Evolutionary conservation across 192 early-diverging fungal genomes (phyloP).

Genomic region (Backusella luteola): DNA sequence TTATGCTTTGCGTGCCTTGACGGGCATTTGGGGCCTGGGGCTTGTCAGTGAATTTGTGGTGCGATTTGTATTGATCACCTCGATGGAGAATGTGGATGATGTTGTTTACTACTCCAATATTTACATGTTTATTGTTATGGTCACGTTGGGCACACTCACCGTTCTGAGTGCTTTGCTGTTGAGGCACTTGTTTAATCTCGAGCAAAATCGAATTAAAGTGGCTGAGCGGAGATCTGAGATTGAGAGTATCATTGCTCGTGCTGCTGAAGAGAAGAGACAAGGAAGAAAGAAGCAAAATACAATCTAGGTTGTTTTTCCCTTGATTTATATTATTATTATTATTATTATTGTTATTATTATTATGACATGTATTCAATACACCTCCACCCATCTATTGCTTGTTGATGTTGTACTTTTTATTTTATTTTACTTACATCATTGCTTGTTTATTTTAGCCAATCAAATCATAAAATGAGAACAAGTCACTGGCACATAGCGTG

Average conservation of each 20-base stretch:
- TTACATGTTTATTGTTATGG: constrained; percentile 27
- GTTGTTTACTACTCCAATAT: constrained; percentile 36
- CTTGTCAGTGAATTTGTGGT: constrained; percentile 43
- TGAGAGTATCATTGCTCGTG: constrained; percentile 16
- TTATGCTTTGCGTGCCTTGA: constrained; percentile 29
- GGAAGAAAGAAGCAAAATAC: not conserved
- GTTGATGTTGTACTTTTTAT: not conserved
- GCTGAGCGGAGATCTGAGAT: constrained; percentile 21
- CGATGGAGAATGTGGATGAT: constrained; percentile 25
- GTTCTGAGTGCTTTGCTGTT: constrained; percentile 20
- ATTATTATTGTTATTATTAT: not conserved
- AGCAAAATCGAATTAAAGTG: constrained; percentile 18
- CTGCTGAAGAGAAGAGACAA: constrained; percentile 10
- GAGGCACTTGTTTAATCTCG: constrained; percentile 24
- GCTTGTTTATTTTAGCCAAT: not conserved
- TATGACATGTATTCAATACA: not conserved
- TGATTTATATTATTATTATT: not conserved
- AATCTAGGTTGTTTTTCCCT: not conserved
- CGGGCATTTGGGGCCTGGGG: constrained; percentile 39
- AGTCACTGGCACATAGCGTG: not conserved
- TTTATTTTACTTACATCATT: not conserved
- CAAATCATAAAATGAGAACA: not conserved
- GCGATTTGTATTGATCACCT: constrained; percentile 24
- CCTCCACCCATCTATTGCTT: not conserved
- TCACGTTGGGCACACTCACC: constrained; percentile 21